Conservation (phyloP, 2,329 filamentous ascomycete genomes). For the Dactylonectria estremocensis region DNA sequence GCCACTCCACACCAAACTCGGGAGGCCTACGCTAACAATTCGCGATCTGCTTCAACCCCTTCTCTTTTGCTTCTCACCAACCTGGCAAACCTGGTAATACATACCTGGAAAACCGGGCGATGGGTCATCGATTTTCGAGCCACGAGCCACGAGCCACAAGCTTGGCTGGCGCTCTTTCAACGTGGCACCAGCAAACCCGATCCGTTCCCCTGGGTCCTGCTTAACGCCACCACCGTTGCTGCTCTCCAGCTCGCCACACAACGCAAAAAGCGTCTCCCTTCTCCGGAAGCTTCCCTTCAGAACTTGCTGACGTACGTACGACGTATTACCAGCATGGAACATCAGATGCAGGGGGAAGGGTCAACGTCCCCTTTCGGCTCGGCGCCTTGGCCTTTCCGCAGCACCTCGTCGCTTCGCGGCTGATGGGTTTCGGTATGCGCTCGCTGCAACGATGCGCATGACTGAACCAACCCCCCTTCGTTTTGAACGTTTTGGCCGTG, state of each 20-base stretch:
- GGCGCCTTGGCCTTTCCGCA: conserved; percentile 11
- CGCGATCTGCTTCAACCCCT: conserved; percentile 11
- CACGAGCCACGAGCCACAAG: conserved; percentile 2
- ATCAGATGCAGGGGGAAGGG: conserved; percentile 6
- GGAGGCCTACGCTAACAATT: conserved; percentile 37
- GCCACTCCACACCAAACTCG: conserved; percentile 15
- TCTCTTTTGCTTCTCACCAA: neutral
- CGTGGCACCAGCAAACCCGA: conserved; percentile 33
- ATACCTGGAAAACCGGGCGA: neutral
- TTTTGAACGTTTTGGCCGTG: neutral
- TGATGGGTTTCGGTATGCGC: conserved; percentile 20
- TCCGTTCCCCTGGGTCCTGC: conserved; percentile 25
- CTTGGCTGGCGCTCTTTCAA: conserved; percentile 11
- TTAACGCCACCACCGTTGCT: neutral
- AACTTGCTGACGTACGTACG: conserved; percentile 1
- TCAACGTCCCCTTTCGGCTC: neutral
- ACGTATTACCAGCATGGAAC: too few species aligned
- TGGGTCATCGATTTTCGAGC: neutral
- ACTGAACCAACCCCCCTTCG: conserved; percentile 1
- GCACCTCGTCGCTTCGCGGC: conserved; percentile 4
- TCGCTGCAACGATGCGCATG: conserved; percentile 27
- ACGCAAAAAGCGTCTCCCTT: conserved; percentile 1
- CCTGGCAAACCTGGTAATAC: neutral
- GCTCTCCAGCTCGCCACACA: conserved; percentile 16
- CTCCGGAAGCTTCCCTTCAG: conserved; percentile 2